A percentile compares a stretch with the other conserved stretches of the same genome.
These are phyloP conservation scores for Ophiostoma sp. DNA, from an alignment of 2,329 filamentous ascomycete species.

Conservation along the genomic window DNA sequence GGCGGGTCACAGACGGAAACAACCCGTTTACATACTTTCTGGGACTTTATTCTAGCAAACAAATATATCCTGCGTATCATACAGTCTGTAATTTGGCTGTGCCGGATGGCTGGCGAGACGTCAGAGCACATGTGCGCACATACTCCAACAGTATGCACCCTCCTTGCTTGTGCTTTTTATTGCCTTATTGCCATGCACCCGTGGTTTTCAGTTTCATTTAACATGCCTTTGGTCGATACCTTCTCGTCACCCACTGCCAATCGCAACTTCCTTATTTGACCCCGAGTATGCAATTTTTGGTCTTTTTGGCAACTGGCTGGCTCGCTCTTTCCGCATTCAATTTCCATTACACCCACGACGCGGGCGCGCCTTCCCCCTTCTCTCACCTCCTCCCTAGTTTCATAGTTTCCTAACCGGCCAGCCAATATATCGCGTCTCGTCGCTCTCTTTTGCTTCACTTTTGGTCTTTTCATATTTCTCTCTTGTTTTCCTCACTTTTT, in stretches of 20 bases:
- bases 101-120: constrained; percentile 2
- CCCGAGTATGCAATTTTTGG: not conserved
- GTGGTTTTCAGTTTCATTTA: not conserved
- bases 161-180: constrained; percentile 20
- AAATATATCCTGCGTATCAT: not conserved
- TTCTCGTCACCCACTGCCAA: not conserved
- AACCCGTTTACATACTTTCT: not conserved
- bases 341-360: not conserved
- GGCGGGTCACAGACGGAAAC: not conserved
- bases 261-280: constrained; percentile 11
- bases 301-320: not conserved
- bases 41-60: not conserved
- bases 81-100: not conserved
- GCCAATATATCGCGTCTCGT: not conserved
- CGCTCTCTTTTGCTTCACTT: not conserved
- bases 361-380: not conserved
- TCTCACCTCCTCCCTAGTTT: constrained; percentile 11
- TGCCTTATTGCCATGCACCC: not conserved
- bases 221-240: not conserved
- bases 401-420: not conserved
- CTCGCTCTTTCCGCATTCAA: constrained; percentile 17
- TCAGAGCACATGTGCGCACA: constrained; percentile 7
- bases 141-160: not conserved
- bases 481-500: not conserved
- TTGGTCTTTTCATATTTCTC: not conserved